Conservation (phyloP, 1,284 basidiomycete genomes). For the Ustilago lituana region DNA sequence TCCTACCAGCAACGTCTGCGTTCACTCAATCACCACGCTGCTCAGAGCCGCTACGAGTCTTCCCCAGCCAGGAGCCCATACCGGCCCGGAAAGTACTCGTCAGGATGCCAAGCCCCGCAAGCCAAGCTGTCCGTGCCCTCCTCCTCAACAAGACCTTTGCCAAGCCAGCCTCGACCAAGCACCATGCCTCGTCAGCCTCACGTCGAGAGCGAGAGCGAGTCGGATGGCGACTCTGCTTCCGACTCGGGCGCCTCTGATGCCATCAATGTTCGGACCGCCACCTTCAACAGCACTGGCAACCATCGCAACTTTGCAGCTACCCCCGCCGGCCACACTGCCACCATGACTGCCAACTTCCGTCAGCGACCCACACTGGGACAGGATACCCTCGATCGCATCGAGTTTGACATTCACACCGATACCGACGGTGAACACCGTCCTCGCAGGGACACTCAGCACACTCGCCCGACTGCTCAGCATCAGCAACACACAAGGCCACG, state of each 20-base stretch:
- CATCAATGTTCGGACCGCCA: conserved; percentile 25
- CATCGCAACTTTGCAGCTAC: conserved; percentile 49
- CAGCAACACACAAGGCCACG: conserved; percentile 12
- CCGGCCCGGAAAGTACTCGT: conserved; percentile 31
- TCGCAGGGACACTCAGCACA: conserved; percentile 1
- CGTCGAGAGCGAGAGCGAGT: conserved; percentile 46
- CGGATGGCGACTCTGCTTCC: conserved; percentile 34
- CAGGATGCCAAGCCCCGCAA: conserved; percentile 1
- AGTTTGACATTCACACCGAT: conserved; percentile 40
- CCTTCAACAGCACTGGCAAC: conserved; percentile 49
- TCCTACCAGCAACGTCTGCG: conserved; percentile 31
- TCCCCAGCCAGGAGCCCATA: conserved; percentile 36
- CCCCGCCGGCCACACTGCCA: conserved; percentile 36
- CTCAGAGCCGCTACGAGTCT: conserved; percentile 22
- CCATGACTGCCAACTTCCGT: conserved; percentile 25
- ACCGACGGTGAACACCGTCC: conserved; percentile 33
- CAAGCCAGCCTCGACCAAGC: conserved; percentile 13
- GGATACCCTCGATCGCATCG: conserved; percentile 43
- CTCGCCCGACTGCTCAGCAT: conserved; percentile 3
- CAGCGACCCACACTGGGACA: conserved; percentile 43
- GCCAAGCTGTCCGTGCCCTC: conserved; percentile 9
- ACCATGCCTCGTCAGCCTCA: conserved; percentile 15
- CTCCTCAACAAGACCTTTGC: neutral
- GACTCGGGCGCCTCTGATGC: conserved; percentile 37
- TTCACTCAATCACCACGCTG: conserved; percentile 19